Base-by-base conservation (phyloP, 495 filamentous ascomycete genomes). In the Xylaria nigripes region DNA sequence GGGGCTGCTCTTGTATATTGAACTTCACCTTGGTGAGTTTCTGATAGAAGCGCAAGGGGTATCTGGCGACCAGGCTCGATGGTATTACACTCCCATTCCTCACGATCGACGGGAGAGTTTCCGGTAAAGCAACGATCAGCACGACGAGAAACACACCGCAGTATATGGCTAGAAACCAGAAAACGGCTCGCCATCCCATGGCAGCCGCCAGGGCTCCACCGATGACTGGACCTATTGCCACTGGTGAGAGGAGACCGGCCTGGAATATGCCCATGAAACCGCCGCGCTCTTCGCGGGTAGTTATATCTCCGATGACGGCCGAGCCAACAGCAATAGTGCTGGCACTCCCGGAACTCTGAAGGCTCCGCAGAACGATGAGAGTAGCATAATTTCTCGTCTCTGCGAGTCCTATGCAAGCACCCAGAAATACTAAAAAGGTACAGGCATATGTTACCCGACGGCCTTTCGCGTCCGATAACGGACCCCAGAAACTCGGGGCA, bases 231-330 rank as follows among this genome's bases (percentile, higher is more conserved):
- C 78, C 80, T 6, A 80, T 50, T 2, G 77, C 76, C 3, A 75
- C 61, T 12, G 75, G 72, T 1, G 73, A 69, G 0, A 80, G 67
- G 15, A 76, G 45, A 0, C 75, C 75, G 4, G 71, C 73, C 45
- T 78, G 72, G 42, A 75, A 80, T 15, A 81, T 70, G 1, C 80
- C 79, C 72, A 81, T 77, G 52, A 74, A 78, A 0, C 76, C 73
- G 15, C 79, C 79, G 6, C 80, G 72, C 12, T 81, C 76, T 27
- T 66, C 74, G 1, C 70, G 62, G 0, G 73, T 79, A 0, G 79
- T 75, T 48, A 82, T 76, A 51, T 82, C 79, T 10, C 74, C 76
- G 51, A 82, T 75, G 0, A 83, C 80, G 6, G 78, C 80, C 1
- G 74, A 73, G 1, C 77, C 79, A 34, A 83, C 72, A 1, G 78